Base-by-base conservation (phyloP, 2,329 filamentous ascomycete species). In the Fusarium kyushuense region DNA sequence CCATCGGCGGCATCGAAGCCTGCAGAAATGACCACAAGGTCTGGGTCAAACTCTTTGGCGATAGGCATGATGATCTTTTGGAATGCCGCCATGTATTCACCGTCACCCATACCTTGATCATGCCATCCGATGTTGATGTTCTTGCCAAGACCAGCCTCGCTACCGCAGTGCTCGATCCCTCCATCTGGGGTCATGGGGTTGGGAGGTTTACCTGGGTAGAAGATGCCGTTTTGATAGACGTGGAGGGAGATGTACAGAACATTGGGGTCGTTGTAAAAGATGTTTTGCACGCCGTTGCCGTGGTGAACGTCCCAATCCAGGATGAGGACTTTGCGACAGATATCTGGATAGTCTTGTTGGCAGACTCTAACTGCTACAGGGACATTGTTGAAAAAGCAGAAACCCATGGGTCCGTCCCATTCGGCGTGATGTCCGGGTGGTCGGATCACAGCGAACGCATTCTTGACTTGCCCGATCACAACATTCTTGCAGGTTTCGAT, bases 331-430 rank as follows among this genome's bases (percentile, higher is more conserved):
- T 97, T 98, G 57, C 93, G 89, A 75, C 95, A 97, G 11, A 82
- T 82, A 5, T 95, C 88, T 2, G 92, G 92, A 71, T 92, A 96
- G 62, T 94, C 89, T 54, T 86, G 82, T 76, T 97, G 94, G 76
- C 94, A 97, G 14, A 94, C 92, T 62, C 89, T 91, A n/a, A 94
- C 90, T 2, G 94, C 95, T 60, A 99, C 92, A 21, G 93, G 94
- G 5, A 98, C 96, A 75, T 99, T 99, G 81, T 99, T 97, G 82
- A 98, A 98, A 61, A 98, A 87, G 77, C 96, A 99, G 76, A 99
- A 99, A 0, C 96, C 96, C 86, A 97, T 96, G 1, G 95, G 88
- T 35, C 89, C 84, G 73, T 96, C 87, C 59, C 89, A 90, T 76
- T 99, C 96, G 1, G 96, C 96, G 78, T 99, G 96, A 75, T 99